Percentiles rank a stretch among this genome's conserved stretches.
Evolutionary conservation across 352 stramenopile species (phyloP).

Genomic region (Globisporangium heterothallicum): DNA sequence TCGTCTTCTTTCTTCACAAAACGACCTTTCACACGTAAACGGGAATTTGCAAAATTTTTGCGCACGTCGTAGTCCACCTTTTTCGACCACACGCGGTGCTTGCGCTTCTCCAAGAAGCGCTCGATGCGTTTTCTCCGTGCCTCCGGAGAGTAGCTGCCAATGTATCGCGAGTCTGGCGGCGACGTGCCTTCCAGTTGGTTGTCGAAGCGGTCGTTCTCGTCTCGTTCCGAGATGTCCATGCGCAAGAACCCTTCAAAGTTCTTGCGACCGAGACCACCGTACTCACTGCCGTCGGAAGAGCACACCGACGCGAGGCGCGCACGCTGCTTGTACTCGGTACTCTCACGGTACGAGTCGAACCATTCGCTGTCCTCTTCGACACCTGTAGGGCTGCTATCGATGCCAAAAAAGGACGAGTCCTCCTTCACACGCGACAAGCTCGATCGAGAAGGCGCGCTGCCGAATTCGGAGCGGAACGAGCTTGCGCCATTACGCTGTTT

Average conservation of each 20-base stretch:
- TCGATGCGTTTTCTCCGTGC: conserved; percentile 81
- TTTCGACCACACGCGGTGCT: conserved; percentile 93
- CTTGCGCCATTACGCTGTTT: conserved; percentile 13
- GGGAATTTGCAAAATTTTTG: conserved; percentile 99
- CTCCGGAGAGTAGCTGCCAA: conserved; percentile 87
- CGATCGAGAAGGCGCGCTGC: conserved; percentile 40
- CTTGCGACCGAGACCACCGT: conserved; percentile 61
- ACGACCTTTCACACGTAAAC: conserved; percentile 95
- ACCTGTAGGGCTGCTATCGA: conserved; percentile 64
- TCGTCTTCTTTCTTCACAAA: conserved; percentile 99
- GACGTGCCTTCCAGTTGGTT: conserved; percentile 26
- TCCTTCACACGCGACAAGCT: conserved; percentile 63
- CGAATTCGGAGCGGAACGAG: conserved; percentile 22
- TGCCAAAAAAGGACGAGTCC: conserved; percentile 45
- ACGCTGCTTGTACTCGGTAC: conserved; percentile 65
- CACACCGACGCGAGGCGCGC: conserved; percentile 63
- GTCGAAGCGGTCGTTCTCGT: conserved; percentile 31
- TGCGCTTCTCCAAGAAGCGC: conserved; percentile 90
- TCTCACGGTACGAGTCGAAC: conserved; percentile 51
- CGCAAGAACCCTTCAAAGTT: conserved; percentile 76
- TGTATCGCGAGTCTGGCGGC: conserved; percentile 49
- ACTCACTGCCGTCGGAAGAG: conserved; percentile 73
- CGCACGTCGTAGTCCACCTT: conserved; percentile 98
- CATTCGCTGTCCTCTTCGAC: conserved; percentile 60
- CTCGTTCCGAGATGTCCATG: conserved; percentile 73